Percentiles rank a stretch among this genome's conserved stretches.
phyloP scores from a whole-genome alignment of 2,329 filamentous ascomycete genomes.

The Phialophora expanda region DNA sequence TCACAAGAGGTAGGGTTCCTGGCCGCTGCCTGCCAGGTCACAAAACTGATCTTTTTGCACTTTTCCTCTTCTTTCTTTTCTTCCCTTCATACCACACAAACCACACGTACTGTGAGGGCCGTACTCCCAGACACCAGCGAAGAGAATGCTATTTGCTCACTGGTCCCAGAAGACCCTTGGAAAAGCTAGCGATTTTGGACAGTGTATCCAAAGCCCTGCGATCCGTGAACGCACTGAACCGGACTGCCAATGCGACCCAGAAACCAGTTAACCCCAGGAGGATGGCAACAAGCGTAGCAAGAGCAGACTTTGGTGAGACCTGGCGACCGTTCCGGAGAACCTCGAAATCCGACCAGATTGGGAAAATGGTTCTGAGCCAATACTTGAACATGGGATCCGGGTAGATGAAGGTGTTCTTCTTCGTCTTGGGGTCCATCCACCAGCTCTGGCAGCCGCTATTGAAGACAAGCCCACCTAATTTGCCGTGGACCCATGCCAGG shows the following conservation, averaged over 20 bases:
- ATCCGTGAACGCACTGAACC: too few species aligned
- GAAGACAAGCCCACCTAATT: slow-evolving; percentile 56
- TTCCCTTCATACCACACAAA: not conserved
- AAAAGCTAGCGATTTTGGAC: too few species aligned
- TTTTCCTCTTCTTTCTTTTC: not conserved
- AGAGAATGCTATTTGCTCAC: not conserved
- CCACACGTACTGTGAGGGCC: not conserved
- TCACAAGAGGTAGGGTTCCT: not conserved
- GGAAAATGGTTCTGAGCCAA: slow-evolving; percentile 37
- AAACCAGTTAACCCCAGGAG: too few species aligned
- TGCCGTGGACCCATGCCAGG: slow-evolving; percentile 41
- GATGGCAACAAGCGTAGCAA: too few species aligned
- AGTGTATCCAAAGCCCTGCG: too few species aligned
- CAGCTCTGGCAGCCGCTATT: slow-evolving; percentile 58
- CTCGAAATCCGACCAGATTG: not conserved
- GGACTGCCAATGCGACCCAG: too few species aligned
- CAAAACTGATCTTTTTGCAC: not conserved
- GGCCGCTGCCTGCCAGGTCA: not conserved
- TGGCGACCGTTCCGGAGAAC: not conserved
- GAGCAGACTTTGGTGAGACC: too few species aligned
- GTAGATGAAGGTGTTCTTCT: slow-evolving; percentile 59
- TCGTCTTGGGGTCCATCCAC: slow-evolving; percentile 56
- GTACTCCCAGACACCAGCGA: not conserved
- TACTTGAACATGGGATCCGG: slow-evolving; percentile 59
- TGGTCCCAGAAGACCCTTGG: too few species aligned